Base-by-base conservation (phyloP, 2,329 filamentous ascomycete species). In the Aspergillus ustus region DNA sequence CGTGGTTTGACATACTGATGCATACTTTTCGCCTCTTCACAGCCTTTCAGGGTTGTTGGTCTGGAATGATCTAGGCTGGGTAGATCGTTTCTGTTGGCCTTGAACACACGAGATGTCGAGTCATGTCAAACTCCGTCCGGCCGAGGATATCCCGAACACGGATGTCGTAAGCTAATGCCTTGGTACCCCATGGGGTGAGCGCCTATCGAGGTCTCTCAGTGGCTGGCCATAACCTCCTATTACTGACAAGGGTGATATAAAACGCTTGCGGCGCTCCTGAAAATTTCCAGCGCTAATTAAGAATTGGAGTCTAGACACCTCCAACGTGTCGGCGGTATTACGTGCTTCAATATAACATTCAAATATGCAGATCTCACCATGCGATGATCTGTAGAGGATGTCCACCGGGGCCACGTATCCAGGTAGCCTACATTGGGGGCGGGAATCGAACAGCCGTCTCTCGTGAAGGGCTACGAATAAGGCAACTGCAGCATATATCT, bases 101-200 rank as follows among this genome's bases (percentile, higher is more conserved):
- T 56, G 34, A 9, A 44, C 28, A 4, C 4, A 44, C 29, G 28
- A 28, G 7, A 4, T 15, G 7, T 13, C 11, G 22, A 50, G 28
- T 31, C 48, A 50, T 50, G 48, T n/a, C 25, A 50, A 50, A 13
- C 17, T 20, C 7, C 25, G 28, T 13, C 22, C 28, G 25, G 29
- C 29, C n/a, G 6, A 43, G 20, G 22, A 43, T 43, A 19, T 20
- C 19, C 46, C 34, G 34, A 51, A 15, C 22, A 28, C 28, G 13
- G 40, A 48, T 17, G 9, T 31, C 8, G 11, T 22, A 57, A 52
- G 37, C 55, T 48, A 22, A 51, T 57, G n/a, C 34, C 22, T 52
- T 52, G 19, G 48, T 52, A 40, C 37, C 48, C 48, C 48, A 45
- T 40, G 55, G 37, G 55, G 48, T 43, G 29, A 50, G 53, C 37